Evolutionary conservation across 495 filamentous ascomycete species (phyloP).

Genomic region (Penicillium crystallinum): DNA sequence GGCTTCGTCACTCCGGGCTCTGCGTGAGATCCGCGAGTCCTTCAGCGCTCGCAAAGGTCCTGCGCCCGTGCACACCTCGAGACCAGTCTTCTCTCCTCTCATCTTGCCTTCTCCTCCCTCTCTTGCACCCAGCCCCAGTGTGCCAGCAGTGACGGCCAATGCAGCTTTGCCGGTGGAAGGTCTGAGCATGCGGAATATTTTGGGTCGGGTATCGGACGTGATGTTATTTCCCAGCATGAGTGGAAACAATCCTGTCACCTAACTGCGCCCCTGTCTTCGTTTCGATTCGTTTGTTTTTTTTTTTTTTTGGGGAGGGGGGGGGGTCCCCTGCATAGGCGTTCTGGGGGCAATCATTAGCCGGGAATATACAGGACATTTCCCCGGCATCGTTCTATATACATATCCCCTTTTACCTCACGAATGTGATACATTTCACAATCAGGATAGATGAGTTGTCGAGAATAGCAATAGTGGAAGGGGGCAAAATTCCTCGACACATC

Average conservation of each 20-base stretch:
- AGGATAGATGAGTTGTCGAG: neutral
- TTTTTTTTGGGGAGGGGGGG: no score
- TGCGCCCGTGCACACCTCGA: neutral
- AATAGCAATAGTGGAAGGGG: neutral
- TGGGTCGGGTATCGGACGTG: slow-evolving; percentile 36
- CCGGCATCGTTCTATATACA: neutral
- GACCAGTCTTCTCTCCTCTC: slow-evolving; percentile 12
- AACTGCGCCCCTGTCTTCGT: neutral
- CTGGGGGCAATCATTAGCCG: neutral
- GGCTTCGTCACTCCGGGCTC: slow-evolving; percentile 35
- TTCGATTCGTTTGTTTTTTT: neutral
- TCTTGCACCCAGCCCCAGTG: slow-evolving; percentile 8
- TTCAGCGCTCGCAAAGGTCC: slow-evolving; percentile 22
- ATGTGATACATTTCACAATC: neutral
- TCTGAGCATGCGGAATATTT: slow-evolving; percentile 25
- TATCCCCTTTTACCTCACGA: neutral
- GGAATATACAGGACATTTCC: neutral
- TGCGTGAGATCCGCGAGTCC: slow-evolving; percentile 36
- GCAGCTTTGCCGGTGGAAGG: slow-evolving; percentile 9
- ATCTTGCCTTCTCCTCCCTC: slow-evolving; percentile 26
- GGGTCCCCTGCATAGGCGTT: neutral
- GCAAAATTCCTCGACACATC: neutral
- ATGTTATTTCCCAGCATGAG: slow-evolving; percentile 42
- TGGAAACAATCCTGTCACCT: slow-evolving; percentile 10
- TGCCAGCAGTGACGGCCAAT: slow-evolving; percentile 8